phyloP scores from a whole-genome alignment of 78 protist species.

The Dictyostelium discoideum region dicty_2.7 NC_007088.5:6149501-6150000 shows the following conservation, averaged over 20 bases:
- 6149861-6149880: conserved; percentile 16
- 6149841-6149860: conserved; percentile 24
- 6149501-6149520: not conserved
- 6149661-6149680: conserved; percentile 48
- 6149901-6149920: conserved; percentile 6
- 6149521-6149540: conserved; percentile 5
- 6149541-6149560: conserved; percentile 20
- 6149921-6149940: conserved; percentile 44
- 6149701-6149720: not conserved
- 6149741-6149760: conserved; percentile 56
- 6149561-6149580: conserved; percentile 18
- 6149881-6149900: conserved; percentile 32
- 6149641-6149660: conserved; percentile 21
- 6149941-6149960: conserved; percentile 11
- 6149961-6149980: conserved; percentile 8
- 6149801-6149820: conserved; percentile 36
- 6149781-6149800: conserved; percentile 53
- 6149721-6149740: conserved; percentile 44
- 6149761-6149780: not conserved
- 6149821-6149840: conserved; percentile 15
- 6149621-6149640: conserved; percentile 17
- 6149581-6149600: conserved; percentile 40
- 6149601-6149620: conserved; percentile 42
- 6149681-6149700: conserved; percentile 6
- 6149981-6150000: conserved; percentile 22